Evolutionary conservation across 1,284 basidiomycete species (phyloP).

Genomic region (Naganishia liquefaciens): DNA sequence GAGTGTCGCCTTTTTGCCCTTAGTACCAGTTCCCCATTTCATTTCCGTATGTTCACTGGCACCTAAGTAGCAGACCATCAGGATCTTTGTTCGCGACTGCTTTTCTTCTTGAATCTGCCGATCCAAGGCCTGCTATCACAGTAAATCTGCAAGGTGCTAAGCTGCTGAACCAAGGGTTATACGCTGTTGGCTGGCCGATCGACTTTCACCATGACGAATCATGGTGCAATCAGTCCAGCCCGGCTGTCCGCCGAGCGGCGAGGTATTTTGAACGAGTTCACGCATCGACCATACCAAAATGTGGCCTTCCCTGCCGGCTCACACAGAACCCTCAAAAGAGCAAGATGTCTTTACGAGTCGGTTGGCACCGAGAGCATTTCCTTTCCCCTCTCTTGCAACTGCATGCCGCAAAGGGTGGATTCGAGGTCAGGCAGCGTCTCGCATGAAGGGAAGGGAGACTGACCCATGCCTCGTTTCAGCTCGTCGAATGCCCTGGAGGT

Average conservation of each 20-base stretch:
- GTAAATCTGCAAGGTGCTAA: too few species aligned
- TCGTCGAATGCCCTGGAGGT: slow-evolving; percentile 90
- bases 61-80: too few species aligned
- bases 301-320: neutral
- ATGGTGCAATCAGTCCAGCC: too few species aligned
- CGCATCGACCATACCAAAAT: too few species aligned
- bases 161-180: too few species aligned
- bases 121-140: too few species aligned
- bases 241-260: neutral
- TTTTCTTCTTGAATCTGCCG: too few species aligned
- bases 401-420: slow-evolving; percentile 40
- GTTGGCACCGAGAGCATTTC: slow-evolving; percentile 81
- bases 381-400: slow-evolving; percentile 77
- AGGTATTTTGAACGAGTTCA: neutral
- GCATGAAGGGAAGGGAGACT: slow-evolving; percentile 59
- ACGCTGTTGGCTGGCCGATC: neutral
- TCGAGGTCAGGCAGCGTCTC: slow-evolving; percentile 44
- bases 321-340: neutral
- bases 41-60: too few species aligned
- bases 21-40: too few species aligned
- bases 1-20: too few species aligned
- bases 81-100: too few species aligned
- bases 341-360: slow-evolving; percentile 46
- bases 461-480: slow-evolving; percentile 65
- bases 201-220: slow-evolving; percentile 1